Conservation (phyloP, 1,284 basidiomycete genomes). For the Sanghuangporus sanghuang region DNA sequence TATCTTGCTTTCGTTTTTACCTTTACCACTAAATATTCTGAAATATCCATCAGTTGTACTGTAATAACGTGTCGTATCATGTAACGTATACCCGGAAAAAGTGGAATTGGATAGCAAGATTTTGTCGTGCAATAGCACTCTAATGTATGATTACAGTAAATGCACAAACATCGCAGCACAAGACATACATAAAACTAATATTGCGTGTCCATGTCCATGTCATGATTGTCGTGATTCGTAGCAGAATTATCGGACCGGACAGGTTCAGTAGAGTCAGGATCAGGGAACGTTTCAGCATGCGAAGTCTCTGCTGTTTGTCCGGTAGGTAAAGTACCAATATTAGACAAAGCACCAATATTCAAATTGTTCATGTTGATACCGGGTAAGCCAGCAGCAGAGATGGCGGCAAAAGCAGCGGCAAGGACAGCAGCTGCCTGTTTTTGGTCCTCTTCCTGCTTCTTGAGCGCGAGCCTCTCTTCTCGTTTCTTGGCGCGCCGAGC, state of each 20-base stretch:
- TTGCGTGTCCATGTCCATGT: not conserved
- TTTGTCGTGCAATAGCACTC: not conserved
- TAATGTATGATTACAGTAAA: not conserved
- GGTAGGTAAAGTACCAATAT: not conserved
- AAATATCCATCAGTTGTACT: not conserved
- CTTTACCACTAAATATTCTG: not conserved
- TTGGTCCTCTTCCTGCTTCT: not conserved
- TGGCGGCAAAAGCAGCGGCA: not conserved
- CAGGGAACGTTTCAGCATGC: not conserved
- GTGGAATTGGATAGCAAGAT: not conserved
- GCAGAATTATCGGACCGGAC: not conserved
- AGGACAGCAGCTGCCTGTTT: not conserved
- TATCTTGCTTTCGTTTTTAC: not conserved
- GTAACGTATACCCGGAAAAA: not conserved
- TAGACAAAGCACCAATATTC: not conserved
- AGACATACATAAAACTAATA: not conserved
- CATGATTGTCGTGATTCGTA: not conserved
- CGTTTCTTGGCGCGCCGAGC: conserved; percentile 44
- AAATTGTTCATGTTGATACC: not conserved
- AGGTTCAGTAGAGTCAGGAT: not conserved
- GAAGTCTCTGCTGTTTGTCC: not conserved
- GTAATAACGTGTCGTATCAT: not conserved
- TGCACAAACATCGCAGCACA: not conserved
- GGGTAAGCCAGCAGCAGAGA: not conserved
- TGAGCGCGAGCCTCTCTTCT: conserved; percentile 12